Percentiles rank a stretch among this genome's conserved stretches.
phyloP scores from a whole-genome alignment of 1,139 yeast genomes.

The Casaregolazyma lundiana region DNA sequence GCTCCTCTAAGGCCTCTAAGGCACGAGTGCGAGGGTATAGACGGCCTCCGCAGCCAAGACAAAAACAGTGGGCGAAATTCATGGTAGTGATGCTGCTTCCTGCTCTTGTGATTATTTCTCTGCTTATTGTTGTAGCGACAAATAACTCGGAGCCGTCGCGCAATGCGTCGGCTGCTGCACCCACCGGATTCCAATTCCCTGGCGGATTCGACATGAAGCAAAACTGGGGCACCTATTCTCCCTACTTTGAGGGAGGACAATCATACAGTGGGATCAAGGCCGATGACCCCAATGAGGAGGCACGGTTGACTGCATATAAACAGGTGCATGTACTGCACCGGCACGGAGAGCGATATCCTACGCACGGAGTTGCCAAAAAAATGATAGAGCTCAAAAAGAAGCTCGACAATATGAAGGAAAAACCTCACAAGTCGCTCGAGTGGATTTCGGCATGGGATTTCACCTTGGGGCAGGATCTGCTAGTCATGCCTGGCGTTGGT shows the following conservation, averaged over 20 bases:
- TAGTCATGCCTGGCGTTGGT: constrained; percentile 38
- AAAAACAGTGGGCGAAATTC: neutral
- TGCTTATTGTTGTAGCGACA: constrained; percentile 9
- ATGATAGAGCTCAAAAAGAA: constrained; percentile 30
- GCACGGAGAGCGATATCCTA: constrained; percentile 41
- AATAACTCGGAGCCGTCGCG: constrained; percentile 2
- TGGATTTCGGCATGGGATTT: constrained; percentile 38
- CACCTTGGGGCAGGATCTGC: constrained; percentile 33
- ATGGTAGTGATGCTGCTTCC: constrained; percentile 11
- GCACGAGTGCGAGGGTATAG: constrained; percentile 1
- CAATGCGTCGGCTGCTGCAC: constrained; percentile 34
- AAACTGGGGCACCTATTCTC: constrained; percentile 41
- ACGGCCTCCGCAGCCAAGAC: neutral
- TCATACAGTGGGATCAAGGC: constrained; percentile 31
- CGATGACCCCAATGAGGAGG: constrained; percentile 30
- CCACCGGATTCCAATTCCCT: constrained; percentile 36
- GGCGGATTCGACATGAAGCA: constrained; percentile 39
- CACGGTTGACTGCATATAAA: constrained; percentile 15
- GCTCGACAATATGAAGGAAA: constrained; percentile 28
- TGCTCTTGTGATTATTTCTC: constrained; percentile 7
- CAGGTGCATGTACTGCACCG: constrained; percentile 42
- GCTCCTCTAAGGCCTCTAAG: neutral
- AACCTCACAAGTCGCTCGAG: constrained; percentile 23
- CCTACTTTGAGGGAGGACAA: constrained; percentile 38
- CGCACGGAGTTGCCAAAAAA: constrained; percentile 28